Evolutionary conservation across 768 basidiomycete species (phyloP), one percentile per base, ranked within the genome.

Genomic region (Nidularia pulvinata): DNA sequence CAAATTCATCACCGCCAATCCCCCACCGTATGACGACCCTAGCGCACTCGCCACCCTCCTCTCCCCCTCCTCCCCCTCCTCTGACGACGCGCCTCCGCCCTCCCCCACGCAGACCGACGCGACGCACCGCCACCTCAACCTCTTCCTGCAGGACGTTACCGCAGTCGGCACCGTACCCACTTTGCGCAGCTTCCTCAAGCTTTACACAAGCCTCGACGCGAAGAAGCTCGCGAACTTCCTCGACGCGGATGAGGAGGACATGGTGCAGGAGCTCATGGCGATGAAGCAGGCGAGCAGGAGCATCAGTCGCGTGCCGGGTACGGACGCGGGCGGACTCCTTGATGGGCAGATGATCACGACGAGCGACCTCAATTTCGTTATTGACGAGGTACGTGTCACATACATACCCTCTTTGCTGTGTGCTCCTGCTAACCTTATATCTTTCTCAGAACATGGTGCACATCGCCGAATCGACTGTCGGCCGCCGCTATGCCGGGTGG

Each of bases 181-280:
- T 1, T 80, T 97, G 19, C 83, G 94, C 49, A 93, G 91, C 67
- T 88, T 98, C 81, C 73, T 99, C 61, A 95, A 97, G 70, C 77
- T 99, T 58, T 99, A 99, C 75, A 95, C 95, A 5, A 92, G 89
- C 48, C 84, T 99, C 50, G 95, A 93, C 55, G 87, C 95, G 11
- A 83, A 83, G 65, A 98, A 98, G 73, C 82, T 99, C 30, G 89
- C 95, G 0, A 87, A 86, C 60, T 97, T 98, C 82, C 75, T 96
- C 45, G 93, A 94, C 56, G 85, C 83, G 44, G 91, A 91, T 58
- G 96, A 98, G 72, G 96, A 98, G 65, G 90, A 91, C 69, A 88
- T 98, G 64, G 79, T 99, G 54, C 91, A 95, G 72, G 91, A 96
- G 80, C 83, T 98, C 80, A 97, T 98, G 94, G 87, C 93, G 44